Evolutionary conservation across 2,329 filamentous ascomycete species (phyloP).

Genomic region (Microcyclospora pomicola): DNA sequence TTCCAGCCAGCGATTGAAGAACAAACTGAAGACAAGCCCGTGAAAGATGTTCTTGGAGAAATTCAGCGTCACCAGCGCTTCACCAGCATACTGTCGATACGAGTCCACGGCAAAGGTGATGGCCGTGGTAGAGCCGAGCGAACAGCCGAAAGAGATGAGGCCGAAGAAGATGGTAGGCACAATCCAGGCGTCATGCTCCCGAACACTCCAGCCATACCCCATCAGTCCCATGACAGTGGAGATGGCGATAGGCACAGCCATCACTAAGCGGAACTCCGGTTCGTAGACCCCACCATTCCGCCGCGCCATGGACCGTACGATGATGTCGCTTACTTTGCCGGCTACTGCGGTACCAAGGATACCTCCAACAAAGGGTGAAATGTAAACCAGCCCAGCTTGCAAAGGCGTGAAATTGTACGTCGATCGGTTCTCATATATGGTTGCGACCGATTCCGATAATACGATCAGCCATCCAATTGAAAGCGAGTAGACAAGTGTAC

Average conservation of each 20-base stretch:
- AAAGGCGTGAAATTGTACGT: constrained; percentile 71
- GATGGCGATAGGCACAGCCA: constrained; percentile 68
- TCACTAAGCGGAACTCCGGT: constrained; percentile 80
- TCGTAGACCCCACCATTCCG: constrained; percentile 91
- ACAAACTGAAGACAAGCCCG: constrained; percentile 75
- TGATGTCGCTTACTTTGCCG: constrained; percentile 71
- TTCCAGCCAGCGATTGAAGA: constrained; percentile 74
- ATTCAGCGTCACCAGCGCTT: constrained; percentile 87
- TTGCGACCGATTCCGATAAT: constrained; percentile 71
- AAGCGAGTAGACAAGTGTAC: constrained; percentile 67
- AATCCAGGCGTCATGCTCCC: constrained; percentile 66
- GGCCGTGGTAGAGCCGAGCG: constrained; percentile 73
- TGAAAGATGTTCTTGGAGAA: constrained; percentile 91
- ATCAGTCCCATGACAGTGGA: constrained; percentile 76
- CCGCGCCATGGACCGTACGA: constrained; percentile 68
- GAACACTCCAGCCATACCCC: constrained; percentile 88
- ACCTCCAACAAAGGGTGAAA: constrained; percentile 79
- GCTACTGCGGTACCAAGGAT: constrained; percentile 85
- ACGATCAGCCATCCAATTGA: constrained; percentile 94
- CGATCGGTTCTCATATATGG: constrained; percentile 57
- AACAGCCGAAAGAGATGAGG: constrained; percentile 81
- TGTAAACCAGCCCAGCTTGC: constrained; percentile 72
- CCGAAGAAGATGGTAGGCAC: constrained; percentile 91
- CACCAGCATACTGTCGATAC: constrained; percentile 84
- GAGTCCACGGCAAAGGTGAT: constrained; percentile 93